A percentile compares a stretch with the other conserved stretches of the same genome.
Conservation (phyloP, 305 asterid species). For the Fraxinus baroniana region DNA sequence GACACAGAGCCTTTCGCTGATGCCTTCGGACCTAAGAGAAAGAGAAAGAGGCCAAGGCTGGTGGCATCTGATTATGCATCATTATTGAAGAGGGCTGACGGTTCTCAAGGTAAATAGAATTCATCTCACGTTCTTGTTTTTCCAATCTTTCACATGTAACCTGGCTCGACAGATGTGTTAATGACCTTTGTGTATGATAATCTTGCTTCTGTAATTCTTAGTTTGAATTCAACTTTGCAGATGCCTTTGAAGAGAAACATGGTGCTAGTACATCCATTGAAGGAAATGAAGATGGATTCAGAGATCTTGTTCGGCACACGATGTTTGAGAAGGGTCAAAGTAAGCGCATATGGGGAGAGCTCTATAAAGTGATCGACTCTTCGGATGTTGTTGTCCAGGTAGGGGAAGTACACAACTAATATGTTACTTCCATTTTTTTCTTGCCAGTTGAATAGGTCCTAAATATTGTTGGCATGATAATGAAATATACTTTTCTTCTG, state of each 20-base stretch:
- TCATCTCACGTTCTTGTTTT: constrained; percentile 15
- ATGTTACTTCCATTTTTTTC: neutral
- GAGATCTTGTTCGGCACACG: constrained; percentile 88
- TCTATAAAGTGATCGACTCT: constrained; percentile 93
- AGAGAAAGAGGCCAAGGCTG: constrained; percentile 81
- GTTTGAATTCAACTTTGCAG: constrained; percentile 35
- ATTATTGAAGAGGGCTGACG: constrained; percentile 69
- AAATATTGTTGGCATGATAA: neutral
- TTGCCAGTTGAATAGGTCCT: neutral
- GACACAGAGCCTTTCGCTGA: constrained; percentile 89
- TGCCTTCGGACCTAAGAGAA: constrained; percentile 81
- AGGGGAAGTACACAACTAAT: neutral
- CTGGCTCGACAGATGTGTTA: neutral
- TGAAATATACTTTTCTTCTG: neutral
- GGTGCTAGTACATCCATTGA: constrained; percentile 58
- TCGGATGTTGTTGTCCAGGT: constrained; percentile 98
- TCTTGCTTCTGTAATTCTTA: constrained; percentile 3
- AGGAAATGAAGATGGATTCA: constrained; percentile 74
- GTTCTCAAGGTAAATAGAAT: constrained; percentile 68
- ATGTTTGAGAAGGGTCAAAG: constrained; percentile 98
- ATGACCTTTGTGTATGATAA: neutral
- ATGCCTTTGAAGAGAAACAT: constrained; percentile 71
- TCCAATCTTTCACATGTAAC: neutral
- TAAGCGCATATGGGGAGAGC: constrained; percentile 99
- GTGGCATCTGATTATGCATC: constrained; percentile 72